Conservation (phyloP, 352 stramenopile genomes). For the Phytophthora foliorum region DNA sequence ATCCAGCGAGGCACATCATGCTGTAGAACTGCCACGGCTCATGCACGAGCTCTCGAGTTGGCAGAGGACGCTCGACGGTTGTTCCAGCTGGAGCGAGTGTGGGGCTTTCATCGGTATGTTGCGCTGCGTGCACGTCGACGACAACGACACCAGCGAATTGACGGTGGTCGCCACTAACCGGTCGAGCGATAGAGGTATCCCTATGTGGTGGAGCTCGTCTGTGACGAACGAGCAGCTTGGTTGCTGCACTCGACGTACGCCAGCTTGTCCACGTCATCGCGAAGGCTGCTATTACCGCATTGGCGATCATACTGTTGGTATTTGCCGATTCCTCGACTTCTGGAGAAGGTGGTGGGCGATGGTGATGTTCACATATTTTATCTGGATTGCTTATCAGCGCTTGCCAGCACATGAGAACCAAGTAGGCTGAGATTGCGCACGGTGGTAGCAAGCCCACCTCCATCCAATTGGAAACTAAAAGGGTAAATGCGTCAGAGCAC, state of each 20-base stretch:
- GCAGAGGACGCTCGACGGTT: conserved; percentile 55
- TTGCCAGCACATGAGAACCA: conserved; percentile 85
- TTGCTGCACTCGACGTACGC: conserved; percentile 69
- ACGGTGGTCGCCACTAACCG: background rate
- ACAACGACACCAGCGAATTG: conserved; percentile 43
- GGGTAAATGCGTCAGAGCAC: background rate
- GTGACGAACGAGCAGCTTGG: conserved; percentile 68
- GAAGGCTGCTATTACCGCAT: conserved; percentile 66
- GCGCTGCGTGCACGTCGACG: conserved; percentile 59
- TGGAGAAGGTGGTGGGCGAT: conserved; percentile 15
- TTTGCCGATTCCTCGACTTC: conserved; percentile 23
- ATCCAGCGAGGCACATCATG: conserved; percentile 91
- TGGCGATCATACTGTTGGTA: conserved; percentile 54
- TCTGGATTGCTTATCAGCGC: conserved; percentile 67
- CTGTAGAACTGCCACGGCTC: conserved; percentile 96
- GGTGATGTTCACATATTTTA: conserved; percentile 48
- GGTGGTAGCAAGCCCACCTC: conserved; percentile 80
- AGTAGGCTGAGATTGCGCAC: conserved; percentile 75
- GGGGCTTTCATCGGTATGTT: conserved; percentile 9
- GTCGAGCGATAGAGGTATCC: background rate
- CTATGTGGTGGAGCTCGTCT: background rate
- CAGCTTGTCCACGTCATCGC: conserved; percentile 78
- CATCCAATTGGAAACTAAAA: conserved; percentile 74
- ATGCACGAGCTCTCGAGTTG: conserved; percentile 42
- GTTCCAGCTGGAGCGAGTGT: conserved; percentile 32